A percentile compares a stretch with the other conserved stretches of the same genome.
phyloP scores from a whole-genome alignment of 805 yeast species.

The Kodamaea hsintzibuensis region DNA sequence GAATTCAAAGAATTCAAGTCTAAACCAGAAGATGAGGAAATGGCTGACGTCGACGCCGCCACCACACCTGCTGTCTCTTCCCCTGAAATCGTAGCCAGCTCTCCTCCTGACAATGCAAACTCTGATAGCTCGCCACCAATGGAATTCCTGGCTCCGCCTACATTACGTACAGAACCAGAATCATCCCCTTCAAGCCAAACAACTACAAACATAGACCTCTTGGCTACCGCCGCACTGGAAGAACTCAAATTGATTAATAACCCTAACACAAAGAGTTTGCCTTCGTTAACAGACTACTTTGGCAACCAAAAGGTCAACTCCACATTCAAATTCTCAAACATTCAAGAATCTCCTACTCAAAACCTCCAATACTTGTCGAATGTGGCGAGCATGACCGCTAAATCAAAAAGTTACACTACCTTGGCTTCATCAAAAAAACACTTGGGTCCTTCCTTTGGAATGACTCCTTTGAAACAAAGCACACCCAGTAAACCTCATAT shows the following conservation, averaged over 20 bases:
- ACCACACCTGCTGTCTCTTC: not conserved
- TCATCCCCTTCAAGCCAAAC: conserved; percentile 2
- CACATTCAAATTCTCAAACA: not conserved
- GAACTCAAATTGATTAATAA: conserved; percentile 43
- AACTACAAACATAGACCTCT: conserved; percentile 47
- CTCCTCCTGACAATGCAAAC: conserved; percentile 6
- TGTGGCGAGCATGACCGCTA: conserved; percentile 34
- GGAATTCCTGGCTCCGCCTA: conserved; percentile 8
- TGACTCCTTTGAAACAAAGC: conserved; percentile 14
- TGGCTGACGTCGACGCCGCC: not conserved
- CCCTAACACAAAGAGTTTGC: conserved; percentile 49
- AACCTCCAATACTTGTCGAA: conserved; percentile 39
- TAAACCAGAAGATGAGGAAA: conserved; percentile 4
- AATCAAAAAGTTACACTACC: conserved; percentile 16
- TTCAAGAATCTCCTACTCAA: conserved; percentile 19
- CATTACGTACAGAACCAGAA: not conserved
- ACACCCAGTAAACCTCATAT: conserved; percentile 8
- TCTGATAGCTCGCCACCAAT: conserved; percentile 10
- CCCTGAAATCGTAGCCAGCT: conserved; percentile 1
- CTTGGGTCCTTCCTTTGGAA: conserved; percentile 41
- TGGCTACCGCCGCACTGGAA: conserved; percentile 57
- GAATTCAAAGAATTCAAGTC: conserved; percentile 8
- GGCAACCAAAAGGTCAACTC: conserved; percentile 9
- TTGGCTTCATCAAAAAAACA: conserved; percentile 37
- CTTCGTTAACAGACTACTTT: conserved; percentile 53